phyloP scores from a whole-genome alignment of 2,329 filamentous ascomycete genomes.

The Penicillium decumbens region DNA sequence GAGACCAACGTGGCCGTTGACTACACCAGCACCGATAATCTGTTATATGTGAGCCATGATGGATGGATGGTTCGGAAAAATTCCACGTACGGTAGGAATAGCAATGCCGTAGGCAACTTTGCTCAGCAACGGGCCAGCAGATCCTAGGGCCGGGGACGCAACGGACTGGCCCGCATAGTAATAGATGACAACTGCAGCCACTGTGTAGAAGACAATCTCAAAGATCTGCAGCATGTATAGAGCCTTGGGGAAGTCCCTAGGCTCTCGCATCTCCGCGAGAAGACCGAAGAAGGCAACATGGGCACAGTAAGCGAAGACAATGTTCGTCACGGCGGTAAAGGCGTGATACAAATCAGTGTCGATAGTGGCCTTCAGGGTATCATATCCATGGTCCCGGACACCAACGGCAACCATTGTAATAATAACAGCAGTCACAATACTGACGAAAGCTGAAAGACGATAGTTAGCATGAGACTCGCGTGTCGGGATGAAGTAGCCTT shows the following conservation, averaged over 20 bases:
- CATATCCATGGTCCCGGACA: conserved; percentile 43
- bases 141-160: conserved; percentile 61
- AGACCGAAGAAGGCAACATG: conserved; percentile 67
- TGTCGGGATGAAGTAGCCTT: conserved; percentile 2
- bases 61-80: no score
- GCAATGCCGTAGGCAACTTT: conserved; percentile 66
- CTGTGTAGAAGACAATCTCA: conserved; percentile 59
- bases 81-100: conserved; percentile 52
- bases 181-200: conserved; percentile 66
- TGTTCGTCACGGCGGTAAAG: conserved; percentile 62
- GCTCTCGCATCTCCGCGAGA: conserved; percentile 60
- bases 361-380: conserved; percentile 35
- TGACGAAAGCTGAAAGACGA: conserved; percentile 51
- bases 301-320: conserved; percentile 65
- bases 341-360: conserved; percentile 49
- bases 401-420: conserved; percentile 65
- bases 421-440: conserved; percentile 60
- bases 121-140: conserved; percentile 52
- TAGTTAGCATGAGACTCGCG: background rate
- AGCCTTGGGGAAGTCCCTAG: conserved; percentile 58
- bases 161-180: conserved; percentile 60
- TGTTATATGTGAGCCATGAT: conserved; percentile 4
- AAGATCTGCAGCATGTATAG: conserved; percentile 57
- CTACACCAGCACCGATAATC: conserved; percentile 65
- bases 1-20: conserved; percentile 62